These are phyloP conservation scores for Epichloe festucae DNA, from an alignment of 2,329 filamentous ascomycete genomes.

Conservation along the genomic window DNA sequence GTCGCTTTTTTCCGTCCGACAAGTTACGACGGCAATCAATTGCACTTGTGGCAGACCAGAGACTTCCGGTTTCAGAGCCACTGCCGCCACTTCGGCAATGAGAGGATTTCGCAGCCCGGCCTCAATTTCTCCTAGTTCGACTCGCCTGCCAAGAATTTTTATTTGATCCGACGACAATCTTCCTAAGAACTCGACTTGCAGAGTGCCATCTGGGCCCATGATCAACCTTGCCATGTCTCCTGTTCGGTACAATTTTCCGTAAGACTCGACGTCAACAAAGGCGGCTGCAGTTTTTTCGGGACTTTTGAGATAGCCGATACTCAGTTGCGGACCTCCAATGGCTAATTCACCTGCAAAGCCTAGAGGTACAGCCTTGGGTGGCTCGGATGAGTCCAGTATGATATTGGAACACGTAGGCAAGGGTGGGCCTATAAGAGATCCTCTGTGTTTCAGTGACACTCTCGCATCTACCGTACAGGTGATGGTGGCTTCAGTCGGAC, in stretches of 20 bases:
- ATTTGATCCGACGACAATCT: constrained; percentile 56
- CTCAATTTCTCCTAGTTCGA: constrained; percentile 62
- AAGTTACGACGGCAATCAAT: not conserved
- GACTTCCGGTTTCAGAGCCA: not conserved
- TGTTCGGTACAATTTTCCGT: constrained; percentile 59
- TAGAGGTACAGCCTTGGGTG: constrained; percentile 41
- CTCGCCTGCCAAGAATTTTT: constrained; percentile 60
- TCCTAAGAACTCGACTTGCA: constrained; percentile 47
- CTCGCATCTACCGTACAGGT: constrained; percentile 11
- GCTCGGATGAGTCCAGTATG: constrained; percentile 9
- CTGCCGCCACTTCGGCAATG: not conserved
- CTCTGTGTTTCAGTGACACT: constrained; percentile 12
- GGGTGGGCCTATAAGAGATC: constrained; percentile 23
- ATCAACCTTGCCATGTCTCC: constrained; percentile 33
- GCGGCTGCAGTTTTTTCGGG: constrained; percentile 45
- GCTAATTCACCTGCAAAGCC: constrained; percentile 65
- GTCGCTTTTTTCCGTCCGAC: not conserved
- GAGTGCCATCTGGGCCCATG: constrained; percentile 43
- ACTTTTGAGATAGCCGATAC: constrained; percentile 52
- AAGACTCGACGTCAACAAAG: constrained; percentile 49
- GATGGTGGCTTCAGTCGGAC: constrained; percentile 16
- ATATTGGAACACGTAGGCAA: constrained; percentile 22
- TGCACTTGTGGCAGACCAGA: not conserved
- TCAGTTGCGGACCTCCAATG: constrained; percentile 65
- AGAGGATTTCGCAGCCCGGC: constrained; percentile 13